Base-by-base conservation (phyloP, 352 stramenopile species). In the Globisporangium solare region DNA sequence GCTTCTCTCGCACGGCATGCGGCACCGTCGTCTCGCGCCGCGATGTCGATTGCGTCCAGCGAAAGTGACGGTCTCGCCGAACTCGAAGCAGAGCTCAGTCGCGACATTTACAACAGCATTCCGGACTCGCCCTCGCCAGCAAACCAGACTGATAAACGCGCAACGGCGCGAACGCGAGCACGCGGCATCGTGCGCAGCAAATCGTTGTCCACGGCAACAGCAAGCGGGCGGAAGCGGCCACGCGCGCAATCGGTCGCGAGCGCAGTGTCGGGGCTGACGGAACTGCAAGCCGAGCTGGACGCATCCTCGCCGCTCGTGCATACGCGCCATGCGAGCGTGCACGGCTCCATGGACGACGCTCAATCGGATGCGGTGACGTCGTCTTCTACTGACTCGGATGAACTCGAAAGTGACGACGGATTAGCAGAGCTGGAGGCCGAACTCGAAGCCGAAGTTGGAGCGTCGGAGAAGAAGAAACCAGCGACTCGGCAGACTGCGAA, bases 41-140 rank as follows among this genome's bases (percentile, higher is more conserved):
- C 53, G 6, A 60, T 58, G 45, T 69, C 71, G 11, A 48, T 62
- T 27, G 72, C 70, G 2, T 67, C 66, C 6, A 68, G 49, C 7
- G 50, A 63, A 18, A 80, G 66, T 39, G 65, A 73, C 32, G 69
- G 63, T 6, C 62, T 86, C 8, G 68, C 68, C 21, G 63, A 81
- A 41, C 67, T 89, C 6, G 74, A 89, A 59, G 55, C 56, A n/a
- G 74, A 86, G 56, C 56, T 85, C 20, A 35, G 27, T 6, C 63
- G 39, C 12, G 60, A 60, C 32, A 17, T 63, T 8, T 22, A 35
- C 42, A 54, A 15, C 48, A 24, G 10, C 27, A 20, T 39, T 17
- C 18, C 13, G 18, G 27, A 35, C 5, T 31, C 24, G 5, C 37
- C 18, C 15, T 12, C 31, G n/a, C 12, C 17, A 27, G 8, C 7